phyloP scores from a whole-genome alignment of 1,284 basidiomycete species.

The Wallemia hederae region DNA sequence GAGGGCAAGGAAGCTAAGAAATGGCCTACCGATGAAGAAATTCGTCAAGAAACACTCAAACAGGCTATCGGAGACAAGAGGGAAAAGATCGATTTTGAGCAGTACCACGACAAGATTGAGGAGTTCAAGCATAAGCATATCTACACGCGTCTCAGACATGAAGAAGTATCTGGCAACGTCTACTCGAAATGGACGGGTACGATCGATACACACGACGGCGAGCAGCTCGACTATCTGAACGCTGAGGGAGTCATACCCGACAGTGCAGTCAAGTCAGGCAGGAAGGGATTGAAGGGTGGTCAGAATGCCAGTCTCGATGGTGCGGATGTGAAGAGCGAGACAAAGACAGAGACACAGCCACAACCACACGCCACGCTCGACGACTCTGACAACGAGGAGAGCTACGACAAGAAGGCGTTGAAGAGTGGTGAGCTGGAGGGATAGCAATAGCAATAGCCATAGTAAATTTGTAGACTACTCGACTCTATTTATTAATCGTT shows the following conservation, averaged over 20 bases:
- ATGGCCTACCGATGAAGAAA: background rate
- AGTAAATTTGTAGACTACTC: no score
- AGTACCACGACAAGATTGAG: conserved; percentile 32
- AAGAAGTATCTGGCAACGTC: conserved; percentile 52
- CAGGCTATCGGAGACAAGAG: conserved; percentile 6
- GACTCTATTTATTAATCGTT: no score
- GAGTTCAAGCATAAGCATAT: conserved; percentile 57
- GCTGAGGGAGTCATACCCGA: conserved; percentile 37
- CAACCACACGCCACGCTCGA: conserved; percentile 10
- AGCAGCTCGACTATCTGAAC: conserved; percentile 38
- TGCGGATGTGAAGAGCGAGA: conserved; percentile 26
- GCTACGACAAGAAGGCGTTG: conserved; percentile 25
- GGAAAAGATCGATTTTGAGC: conserved; percentile 34
- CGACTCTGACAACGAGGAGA: conserved; percentile 19
- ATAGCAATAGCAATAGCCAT: conserved; percentile 15
- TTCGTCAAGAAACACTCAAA: background rate
- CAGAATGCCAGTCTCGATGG: conserved; percentile 35
- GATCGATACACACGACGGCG: conserved; percentile 35
- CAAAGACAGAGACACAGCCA: conserved; percentile 14
- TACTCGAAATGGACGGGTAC: conserved; percentile 42
- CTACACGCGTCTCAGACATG: conserved; percentile 48
- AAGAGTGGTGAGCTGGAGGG: conserved; percentile 40
- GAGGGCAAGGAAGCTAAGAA: conserved; percentile 20
- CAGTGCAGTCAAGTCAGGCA: conserved; percentile 29
- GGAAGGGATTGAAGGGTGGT: conserved; percentile 23